phyloP scores from a whole-genome alignment of 371 early-diverging fungal species.

The Actinomortierella ambigua region DNA sequence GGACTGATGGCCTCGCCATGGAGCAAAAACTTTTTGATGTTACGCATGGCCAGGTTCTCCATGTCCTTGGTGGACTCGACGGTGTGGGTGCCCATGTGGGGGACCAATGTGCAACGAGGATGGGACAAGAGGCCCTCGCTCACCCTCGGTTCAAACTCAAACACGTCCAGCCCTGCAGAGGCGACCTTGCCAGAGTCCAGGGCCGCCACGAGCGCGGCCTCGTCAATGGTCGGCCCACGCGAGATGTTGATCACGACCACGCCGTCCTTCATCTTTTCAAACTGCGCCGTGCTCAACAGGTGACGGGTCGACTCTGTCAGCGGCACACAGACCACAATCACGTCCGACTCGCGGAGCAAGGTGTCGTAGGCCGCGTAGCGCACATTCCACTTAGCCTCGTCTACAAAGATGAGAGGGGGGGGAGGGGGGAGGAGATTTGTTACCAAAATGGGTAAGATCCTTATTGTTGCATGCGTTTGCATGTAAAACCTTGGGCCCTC shows the following conservation, averaged over 20 bases:
- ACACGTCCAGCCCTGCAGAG: constrained; percentile 45
- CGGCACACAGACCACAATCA: constrained; percentile 62
- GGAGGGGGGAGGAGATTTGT: constrained; percentile 1
- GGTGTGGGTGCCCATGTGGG: constrained; percentile 35
- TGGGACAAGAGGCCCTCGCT: constrained; percentile 29
- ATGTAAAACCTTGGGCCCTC: too few species aligned
- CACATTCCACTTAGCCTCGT: constrained; percentile 34
- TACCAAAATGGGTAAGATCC: too few species aligned
- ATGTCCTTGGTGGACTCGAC: constrained; percentile 27
- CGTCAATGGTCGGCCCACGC: constrained; percentile 61
- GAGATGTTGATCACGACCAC: constrained; percentile 64
- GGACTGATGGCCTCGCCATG: constrained; percentile 26
- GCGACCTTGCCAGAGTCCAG: constrained; percentile 58
- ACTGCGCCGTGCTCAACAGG: constrained; percentile 54
- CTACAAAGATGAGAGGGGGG: background rate
- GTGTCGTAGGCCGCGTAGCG: constrained; percentile 44
- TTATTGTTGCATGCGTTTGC: too few species aligned
- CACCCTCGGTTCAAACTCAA: constrained; percentile 41
- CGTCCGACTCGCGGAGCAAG: constrained; percentile 61
- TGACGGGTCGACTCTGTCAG: constrained; percentile 52
- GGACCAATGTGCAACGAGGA: constrained; percentile 39
- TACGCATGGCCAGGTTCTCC: constrained; percentile 44
- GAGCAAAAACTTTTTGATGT: constrained; percentile 31
- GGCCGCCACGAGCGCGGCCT: constrained; percentile 57
- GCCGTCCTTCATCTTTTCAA: constrained; percentile 61